Conservation (phyloP, 257 asterid genomes). For the Cinchona pubescens region DNA sequence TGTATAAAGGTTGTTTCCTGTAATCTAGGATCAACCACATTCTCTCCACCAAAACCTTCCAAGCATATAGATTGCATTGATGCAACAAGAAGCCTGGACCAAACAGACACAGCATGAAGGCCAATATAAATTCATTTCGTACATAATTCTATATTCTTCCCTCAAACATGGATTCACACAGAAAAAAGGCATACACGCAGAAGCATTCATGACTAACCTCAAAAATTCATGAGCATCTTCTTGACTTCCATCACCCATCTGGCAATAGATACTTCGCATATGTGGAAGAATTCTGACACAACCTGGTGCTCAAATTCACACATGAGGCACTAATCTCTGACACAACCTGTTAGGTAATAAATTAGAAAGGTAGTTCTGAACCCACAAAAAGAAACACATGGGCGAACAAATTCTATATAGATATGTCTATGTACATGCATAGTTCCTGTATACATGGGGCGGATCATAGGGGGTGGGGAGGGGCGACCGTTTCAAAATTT, state of each 20-base stretch:
- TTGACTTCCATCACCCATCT: conserved; percentile 85
- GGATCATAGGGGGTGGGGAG: too few relatives aligned
- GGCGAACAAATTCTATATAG: background rate
- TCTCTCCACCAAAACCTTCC: conserved; percentile 83
- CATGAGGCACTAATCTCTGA: conserved; percentile 80
- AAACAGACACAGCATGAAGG: background rate
- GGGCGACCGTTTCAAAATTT: too few relatives aligned
- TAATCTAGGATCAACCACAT: conserved; percentile 54
- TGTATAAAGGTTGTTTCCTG: conserved; percentile 86
- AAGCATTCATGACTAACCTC: conserved; percentile 39
- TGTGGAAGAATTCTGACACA: conserved; percentile 57
- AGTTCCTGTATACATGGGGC: background rate
- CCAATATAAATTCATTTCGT: background rate
- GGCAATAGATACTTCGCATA: conserved; percentile 66
- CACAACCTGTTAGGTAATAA: conserved; percentile 44
- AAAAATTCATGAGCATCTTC: conserved; percentile 96
- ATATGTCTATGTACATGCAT: background rate
- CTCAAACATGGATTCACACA: background rate
- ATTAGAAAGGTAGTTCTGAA: conserved; percentile 5
- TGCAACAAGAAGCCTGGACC: conserved; percentile 72
- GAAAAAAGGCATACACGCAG: background rate
- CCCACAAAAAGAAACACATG: background rate
- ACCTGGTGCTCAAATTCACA: conserved; percentile 83
- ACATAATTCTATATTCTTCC: background rate
- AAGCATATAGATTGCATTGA: conserved; percentile 87